Base-by-base conservation (phyloP, 306 rosid species). In the Casuarina equisetifolia region DNA sequence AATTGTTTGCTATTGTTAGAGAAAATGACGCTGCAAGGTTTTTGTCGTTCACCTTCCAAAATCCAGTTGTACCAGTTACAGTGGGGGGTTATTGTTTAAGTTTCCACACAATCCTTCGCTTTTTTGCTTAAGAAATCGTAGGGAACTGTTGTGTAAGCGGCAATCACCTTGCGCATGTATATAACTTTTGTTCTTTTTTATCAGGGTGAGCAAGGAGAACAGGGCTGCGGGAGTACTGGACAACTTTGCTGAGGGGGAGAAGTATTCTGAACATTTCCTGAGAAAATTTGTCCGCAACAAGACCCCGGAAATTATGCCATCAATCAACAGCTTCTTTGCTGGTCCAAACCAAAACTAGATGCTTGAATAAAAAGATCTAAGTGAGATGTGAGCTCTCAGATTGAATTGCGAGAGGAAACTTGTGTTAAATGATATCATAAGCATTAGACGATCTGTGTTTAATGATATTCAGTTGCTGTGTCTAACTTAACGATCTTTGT, bases 211-310 rank as follows among this genome's bases (percentile, higher is more conserved):
- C 92, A 95, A 95, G 86, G 91, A 87, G 91, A 25, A 5, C 17
- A 89, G 99, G 70, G 81, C 95, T 20, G 99, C 99, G 1, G 99
- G 99, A 79, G 87, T 94, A 74, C 72, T 91, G 89, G 98, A 92
- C 1, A 94, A 94, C 85, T 85, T 82, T 19, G 82, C 81, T 3
- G 98, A 92, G 86, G 98, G 94, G 78, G 90, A 94, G 82, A 89
- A 84, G 84, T 94, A 92, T 19, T 1, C 89, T 0, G 97, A 94
- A 82, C 93, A 94, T 83, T 76, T 72, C 43, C 17, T 92, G 70
- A 86, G 98, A 85, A 94, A 84, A 79, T 89, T 53, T 70, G 89
- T 84, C 8, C 94, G 98, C 79, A 91, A 88, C 91, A 82, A 69
- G 83, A 11, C 87, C 2, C 91, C 97, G 0, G 90, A 94, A 78